Evolutionary conservation across 2,329 filamentous ascomycete genomes (phyloP), one percentile per base, ranked within the genome.

Genomic region (Fusarium fujikuroi): DNA sequence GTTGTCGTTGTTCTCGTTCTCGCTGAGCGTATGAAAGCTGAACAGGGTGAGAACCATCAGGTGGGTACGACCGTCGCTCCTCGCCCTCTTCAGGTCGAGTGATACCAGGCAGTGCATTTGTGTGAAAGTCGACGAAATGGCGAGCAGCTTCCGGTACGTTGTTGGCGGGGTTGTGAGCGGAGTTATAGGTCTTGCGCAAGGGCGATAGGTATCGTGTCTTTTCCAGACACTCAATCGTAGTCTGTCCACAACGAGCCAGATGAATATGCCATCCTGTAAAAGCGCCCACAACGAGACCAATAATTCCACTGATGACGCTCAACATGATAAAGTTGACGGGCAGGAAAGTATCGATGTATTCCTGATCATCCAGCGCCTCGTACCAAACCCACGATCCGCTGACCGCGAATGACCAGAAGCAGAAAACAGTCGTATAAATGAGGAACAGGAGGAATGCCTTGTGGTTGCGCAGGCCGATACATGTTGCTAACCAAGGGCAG

Each of bases 401-500:
- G 19, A 95, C 89, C n/a, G 87, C 88, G 80, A 97, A 97, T 78
- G 89, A 90, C 77, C 93, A 89, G 85, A 94, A 91, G 84, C 93
- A 95, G 84, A 97, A 97, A 4, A 97, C 70, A 8, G 92, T 93
- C 1, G 93, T 94, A 81, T 99, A 98, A 63, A 95, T 89, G 32
- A 99, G 87, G 81, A 98, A 99, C 7, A 98, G 88, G 60, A 99
- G 82, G 80, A 99, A 99, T 1, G 95, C 89, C 84, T 99, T 99
- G 87, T 98, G 97, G 83, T 99, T 99, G 79, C 90, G 91, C 73
- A 99, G 86, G 25, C 96, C 96, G 67, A 99, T 93, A 82, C 96
- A 99, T 8, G 94, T 97, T 34, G 96, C 95, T 56, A 99, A 88
- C 96, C 96, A 99, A 21, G 96, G 96, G 81, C 96, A 99, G 84